Percentiles rank a stretch among this genome's conserved stretches.
Evolutionary conservation across 352 stramenopile species (phyloP).

Genomic region (Pythium periplocum): DNA sequence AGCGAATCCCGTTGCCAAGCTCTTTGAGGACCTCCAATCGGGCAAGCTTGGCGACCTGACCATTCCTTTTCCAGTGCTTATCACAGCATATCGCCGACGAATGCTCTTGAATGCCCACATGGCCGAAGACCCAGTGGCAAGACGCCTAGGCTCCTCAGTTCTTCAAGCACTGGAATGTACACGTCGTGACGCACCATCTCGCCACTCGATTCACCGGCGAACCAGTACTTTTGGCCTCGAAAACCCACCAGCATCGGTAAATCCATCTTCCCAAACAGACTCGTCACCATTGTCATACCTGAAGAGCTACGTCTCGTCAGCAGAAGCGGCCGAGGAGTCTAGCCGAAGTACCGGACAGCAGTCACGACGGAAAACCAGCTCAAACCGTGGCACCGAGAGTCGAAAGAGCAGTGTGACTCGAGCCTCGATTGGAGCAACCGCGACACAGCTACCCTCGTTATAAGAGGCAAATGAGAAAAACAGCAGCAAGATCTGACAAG

Average conservation of each 20-base stretch:
- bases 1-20: constrained; percentile 59
- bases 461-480: too few species aligned
- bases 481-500: too few species aligned
- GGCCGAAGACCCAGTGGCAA: constrained; percentile 47
- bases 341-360: too few species aligned
- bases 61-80: constrained; percentile 70
- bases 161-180: constrained; percentile 67
- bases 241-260: too few species aligned
- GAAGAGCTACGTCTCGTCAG: constrained; percentile 13
- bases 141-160: constrained; percentile 33
- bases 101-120: constrained; percentile 86
- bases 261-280: neutral
- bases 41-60: constrained; percentile 72
- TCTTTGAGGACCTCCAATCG: constrained; percentile 75
- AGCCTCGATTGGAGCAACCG: too few species aligned
- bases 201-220: too few species aligned
- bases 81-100: constrained; percentile 68
- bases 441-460: too few species aligned
- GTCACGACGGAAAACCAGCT: too few species aligned
- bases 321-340: neutral
- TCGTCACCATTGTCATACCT: constrained; percentile 13
- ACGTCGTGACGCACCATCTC: constrained; percentile 18
- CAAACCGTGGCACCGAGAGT: too few species aligned
- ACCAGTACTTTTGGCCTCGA: too few species aligned
- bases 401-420: too few species aligned